Percentiles rank a stretch among this genome's conserved stretches.
Conservation (phyloP, 257 asterid species). For the Solanum sejunctum region DNA sequence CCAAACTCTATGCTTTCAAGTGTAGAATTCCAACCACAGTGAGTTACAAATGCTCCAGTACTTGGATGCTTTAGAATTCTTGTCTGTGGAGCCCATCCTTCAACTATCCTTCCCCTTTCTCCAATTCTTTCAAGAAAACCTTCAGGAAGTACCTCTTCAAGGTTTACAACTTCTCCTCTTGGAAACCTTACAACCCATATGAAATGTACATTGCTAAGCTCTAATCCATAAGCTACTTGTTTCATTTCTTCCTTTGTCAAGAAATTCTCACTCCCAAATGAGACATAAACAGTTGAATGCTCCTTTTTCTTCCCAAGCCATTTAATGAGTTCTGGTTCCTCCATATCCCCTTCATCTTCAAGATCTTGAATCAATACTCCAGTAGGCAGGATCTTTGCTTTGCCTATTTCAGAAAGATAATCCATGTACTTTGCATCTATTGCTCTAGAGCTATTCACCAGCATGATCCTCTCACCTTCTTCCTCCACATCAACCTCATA, state of each 20-base stretch:
- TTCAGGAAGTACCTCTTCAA: constrained; percentile 5
- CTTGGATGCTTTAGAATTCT: background rate
- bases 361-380: background rate
- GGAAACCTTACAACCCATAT: constrained; percentile 19
- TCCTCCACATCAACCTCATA: background rate
- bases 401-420: constrained; percentile 4
- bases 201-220: constrained; percentile 22
- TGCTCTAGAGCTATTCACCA: constrained; percentile 11
- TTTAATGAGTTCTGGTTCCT: constrained; percentile 9
- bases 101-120: background rate
- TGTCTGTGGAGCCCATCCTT: background rate
- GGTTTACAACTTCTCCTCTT: constrained; percentile 2
- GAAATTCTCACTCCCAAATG: constrained; percentile 22
- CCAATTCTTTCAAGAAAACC: constrained; percentile 12
- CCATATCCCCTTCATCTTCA: background rate
- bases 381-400: background rate
- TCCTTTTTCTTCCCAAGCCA: constrained; percentile 23
- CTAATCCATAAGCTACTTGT: constrained; percentile 37
- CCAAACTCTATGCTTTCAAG: background rate
- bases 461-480: background rate
- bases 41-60: background rate
- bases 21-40: background rate
- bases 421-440: background rate
- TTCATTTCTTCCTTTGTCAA: constrained; percentile 30
- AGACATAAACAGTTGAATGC: constrained; percentile 18